phyloP scores from a whole-genome alignment of 768 basidiomycete species.

The Tricholoma terreum region DNA sequence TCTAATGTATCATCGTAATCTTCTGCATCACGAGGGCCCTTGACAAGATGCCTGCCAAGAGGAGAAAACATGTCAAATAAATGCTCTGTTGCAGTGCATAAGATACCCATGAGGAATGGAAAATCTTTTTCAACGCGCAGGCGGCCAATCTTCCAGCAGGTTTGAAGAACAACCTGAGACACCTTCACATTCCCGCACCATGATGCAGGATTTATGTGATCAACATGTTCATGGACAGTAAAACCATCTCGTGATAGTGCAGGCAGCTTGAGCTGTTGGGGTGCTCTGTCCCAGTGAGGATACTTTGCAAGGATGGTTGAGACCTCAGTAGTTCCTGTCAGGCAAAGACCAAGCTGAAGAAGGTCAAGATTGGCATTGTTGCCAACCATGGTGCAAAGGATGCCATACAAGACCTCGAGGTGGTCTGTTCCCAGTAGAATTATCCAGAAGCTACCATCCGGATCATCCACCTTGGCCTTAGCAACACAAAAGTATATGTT shows the following conservation, averaged over 20 bases:
- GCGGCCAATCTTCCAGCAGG: slow-evolving; percentile 27
- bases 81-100: background rate
- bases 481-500: slow-evolving; percentile 37
- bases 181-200: slow-evolving; percentile 32
- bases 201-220: slow-evolving; percentile 34
- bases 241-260: slow-evolving; percentile 20
- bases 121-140: slow-evolving; percentile 21
- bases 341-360: slow-evolving; percentile 22
- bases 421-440: slow-evolving; percentile 38
- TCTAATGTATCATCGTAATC: background rate
- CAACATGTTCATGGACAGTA: slow-evolving; percentile 19
- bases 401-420: slow-evolving; percentile 33
- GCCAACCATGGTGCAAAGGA: slow-evolving; percentile 32
- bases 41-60: slow-evolving; percentile 4
- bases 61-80: slow-evolving; percentile 12
- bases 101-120: slow-evolving; percentile 18
- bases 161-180: slow-evolving; percentile 20
- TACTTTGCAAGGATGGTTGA: no score
- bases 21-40: slow-evolving; percentile 1
- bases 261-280: slow-evolving; percentile 31
- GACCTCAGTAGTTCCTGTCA: slow-evolving; percentile 30
- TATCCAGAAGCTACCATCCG: slow-evolving; percentile 29
- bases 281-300: slow-evolving; percentile 39
- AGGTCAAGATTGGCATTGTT: slow-evolving; percentile 29
- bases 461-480: slow-evolving; percentile 32